phyloP scores from a whole-genome alignment of 805 yeast genomes.

The Wickerhamomyces rabaulensis region DNA sequence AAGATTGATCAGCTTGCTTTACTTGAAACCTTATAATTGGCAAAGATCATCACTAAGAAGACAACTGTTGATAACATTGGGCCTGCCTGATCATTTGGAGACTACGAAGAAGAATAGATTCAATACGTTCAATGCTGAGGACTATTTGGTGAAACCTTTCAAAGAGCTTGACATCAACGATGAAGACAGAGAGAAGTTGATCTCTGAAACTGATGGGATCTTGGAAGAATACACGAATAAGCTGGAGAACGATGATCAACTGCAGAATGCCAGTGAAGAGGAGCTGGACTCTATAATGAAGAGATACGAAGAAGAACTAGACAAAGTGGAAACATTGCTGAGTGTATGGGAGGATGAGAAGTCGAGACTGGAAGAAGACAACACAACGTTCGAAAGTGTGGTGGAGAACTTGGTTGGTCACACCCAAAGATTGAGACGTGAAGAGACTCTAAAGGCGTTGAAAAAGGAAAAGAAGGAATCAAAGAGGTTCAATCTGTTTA shows the following conservation, averaged over 20 bases:
- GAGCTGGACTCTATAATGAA: constrained; percentile 34
- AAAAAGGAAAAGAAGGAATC: constrained; percentile 26
- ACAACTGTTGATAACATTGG: constrained; percentile 56
- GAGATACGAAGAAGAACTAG: constrained; percentile 29
- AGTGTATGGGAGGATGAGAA: constrained; percentile 49
- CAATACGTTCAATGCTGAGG: constrained; percentile 19
- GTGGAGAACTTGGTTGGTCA: constrained; percentile 89
- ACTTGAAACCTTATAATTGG: constrained; percentile 63
- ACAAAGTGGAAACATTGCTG: constrained; percentile 32
- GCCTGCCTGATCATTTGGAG: constrained; percentile 64
- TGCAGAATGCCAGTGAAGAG: constrained; percentile 25
- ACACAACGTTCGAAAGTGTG: constrained; percentile 75
- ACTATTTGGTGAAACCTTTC: constrained; percentile 20
- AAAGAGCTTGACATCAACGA: constrained; percentile 28
- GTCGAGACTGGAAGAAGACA: constrained; percentile 51
- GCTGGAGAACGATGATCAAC: constrained; percentile 13
- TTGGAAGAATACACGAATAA: constrained; percentile 15
- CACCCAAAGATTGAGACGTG: constrained; percentile 71
- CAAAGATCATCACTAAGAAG: constrained; percentile 58
- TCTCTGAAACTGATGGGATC: constrained; percentile 17
- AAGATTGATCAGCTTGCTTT: constrained; percentile 43
- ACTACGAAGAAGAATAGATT: constrained; percentile 29
- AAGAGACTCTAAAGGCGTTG: constrained; percentile 31
- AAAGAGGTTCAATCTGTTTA: constrained; percentile 7
- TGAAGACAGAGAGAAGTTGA: constrained; percentile 23